Percentiles rank a stretch among this genome's conserved stretches.
These are phyloP conservation scores for Elaeis guineensis DNA, from an alignment of 176 grass and related monocot species.

Conservation along the genomic window DNA sequence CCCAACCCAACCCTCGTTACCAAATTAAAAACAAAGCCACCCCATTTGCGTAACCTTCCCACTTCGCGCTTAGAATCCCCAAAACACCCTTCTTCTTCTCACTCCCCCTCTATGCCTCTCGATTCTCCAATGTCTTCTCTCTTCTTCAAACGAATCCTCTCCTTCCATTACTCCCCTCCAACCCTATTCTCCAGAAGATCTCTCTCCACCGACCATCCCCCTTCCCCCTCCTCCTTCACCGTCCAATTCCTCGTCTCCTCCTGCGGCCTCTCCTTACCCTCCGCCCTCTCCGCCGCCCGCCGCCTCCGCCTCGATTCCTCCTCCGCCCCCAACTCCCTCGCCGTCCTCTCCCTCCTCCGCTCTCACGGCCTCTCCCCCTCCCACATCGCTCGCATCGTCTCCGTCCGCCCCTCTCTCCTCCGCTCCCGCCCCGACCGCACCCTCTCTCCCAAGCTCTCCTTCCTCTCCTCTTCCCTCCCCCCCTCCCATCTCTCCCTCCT, in stretches of 20 bases:
- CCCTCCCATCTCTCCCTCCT: neutral
- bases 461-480: slow-evolving; percentile 6
- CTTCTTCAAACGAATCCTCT: neutral
- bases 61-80: too few species aligned
- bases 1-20: too few species aligned
- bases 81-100: too few species aligned
- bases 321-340: neutral
- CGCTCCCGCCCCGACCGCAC: neutral
- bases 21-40: too few species aligned
- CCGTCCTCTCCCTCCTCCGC: slow-evolving; percentile 2
- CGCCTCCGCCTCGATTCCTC: neutral
- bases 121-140: too few species aligned
- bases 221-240: neutral
- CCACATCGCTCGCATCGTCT: slow-evolving; percentile 1
- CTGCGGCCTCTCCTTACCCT: neutral
- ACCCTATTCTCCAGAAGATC: neutral
- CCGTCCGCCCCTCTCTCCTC: neutral
- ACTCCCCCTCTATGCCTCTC: too few species aligned
- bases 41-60: too few species aligned
- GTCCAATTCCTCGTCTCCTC: neutral
- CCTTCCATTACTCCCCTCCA: neutral
- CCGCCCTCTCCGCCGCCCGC: neutral
- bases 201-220: neutral
- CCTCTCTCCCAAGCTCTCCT: slow-evolving; percentile 11
- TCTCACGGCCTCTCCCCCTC: slow-evolving; percentile 8